Base-by-base conservation (phyloP, 2,329 filamentous ascomycete species). In the Triangularia setosa region DNA sequence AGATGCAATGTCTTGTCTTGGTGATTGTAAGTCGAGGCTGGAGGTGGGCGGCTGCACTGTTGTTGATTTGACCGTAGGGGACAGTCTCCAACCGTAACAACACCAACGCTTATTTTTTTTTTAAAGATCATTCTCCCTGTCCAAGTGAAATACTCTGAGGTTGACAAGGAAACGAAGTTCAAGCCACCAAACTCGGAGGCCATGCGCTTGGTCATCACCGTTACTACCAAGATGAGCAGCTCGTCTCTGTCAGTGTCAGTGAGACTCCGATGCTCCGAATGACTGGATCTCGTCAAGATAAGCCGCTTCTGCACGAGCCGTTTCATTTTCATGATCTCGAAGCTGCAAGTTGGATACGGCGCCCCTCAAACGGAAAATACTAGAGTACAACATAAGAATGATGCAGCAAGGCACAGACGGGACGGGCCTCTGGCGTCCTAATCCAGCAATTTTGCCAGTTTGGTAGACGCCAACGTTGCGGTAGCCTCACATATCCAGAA, bases 251-350 rank as follows among this genome's bases (percentile, higher is more conserved):
- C 40, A 48, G 40, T 48, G 3, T 21, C 40, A 48, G n/a, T 48
- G 40, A 48, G n/a, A 16, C n/a, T 57, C 54, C 54, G 54, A 30
- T n/a, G 25, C 54, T 57, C 54, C 54, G 54, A 57, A 57, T 57
- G 5, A 30, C 54, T 48, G 9, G 5, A 48, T 48, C 40, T 8
- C 40, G 40, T 48, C 40, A 7, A 21, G 18, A 48, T 48, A 48
- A 48, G 40, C 40, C 40, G 9, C 40, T 21, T 21, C 18, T 48
- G 35, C 35, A 40, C 11, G n/a, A n/a, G n/a, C n/a, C n/a, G n/a
- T n/a, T n/a, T n/a, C n/a, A n/a, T n/a, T n/a, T n/a, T n/a, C n/a
- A n/a, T 9, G 27, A 33, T 33, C 6, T 33, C 30, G 3, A 40
- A 14, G n/a, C 33, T 16, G 12, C 14, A 4, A 40, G 33, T 40